phyloP scores from a whole-genome alignment of 2,329 filamentous ascomycete genomes.

The Xylariaceae sp. region DNA sequence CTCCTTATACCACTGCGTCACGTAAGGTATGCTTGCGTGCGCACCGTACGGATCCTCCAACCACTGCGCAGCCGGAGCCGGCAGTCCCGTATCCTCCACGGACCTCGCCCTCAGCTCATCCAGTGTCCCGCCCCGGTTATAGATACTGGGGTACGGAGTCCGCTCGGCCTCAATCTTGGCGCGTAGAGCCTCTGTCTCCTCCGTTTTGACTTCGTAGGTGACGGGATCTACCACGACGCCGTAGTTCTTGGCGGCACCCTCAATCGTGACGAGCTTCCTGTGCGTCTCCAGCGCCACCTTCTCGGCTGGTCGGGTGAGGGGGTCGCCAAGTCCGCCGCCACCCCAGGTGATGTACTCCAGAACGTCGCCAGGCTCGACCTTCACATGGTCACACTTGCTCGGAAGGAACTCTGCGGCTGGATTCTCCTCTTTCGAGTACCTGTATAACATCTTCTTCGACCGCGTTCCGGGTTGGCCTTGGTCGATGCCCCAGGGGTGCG shows the following conservation, averaged over 20 bases:
- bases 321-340: constrained; percentile 43
- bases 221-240: constrained; percentile 37
- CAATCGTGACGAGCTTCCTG: constrained; percentile 36
- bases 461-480: constrained; percentile 39
- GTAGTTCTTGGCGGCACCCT: constrained; percentile 38
- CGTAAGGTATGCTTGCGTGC: constrained; percentile 38
- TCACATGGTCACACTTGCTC: constrained; percentile 44
- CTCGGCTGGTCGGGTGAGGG: constrained; percentile 36
- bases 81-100: constrained; percentile 38
- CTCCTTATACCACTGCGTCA: constrained; percentile 37
- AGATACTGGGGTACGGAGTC: constrained; percentile 21
- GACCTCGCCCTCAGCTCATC: constrained; percentile 31
- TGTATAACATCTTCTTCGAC: constrained; percentile 38
- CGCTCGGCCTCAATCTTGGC: constrained; percentile 25
- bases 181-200: constrained; percentile 32
- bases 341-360: constrained; percentile 48
- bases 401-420: constrained; percentile 32
- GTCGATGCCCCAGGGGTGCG: constrained; percentile 44
- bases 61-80: constrained; percentile 39
- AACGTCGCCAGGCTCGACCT: constrained; percentile 40
- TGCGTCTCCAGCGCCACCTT: constrained; percentile 42
- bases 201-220: constrained; percentile 31
- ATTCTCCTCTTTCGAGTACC: constrained; percentile 28
- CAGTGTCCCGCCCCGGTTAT: constrained; percentile 40
- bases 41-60: constrained; percentile 39